Evolutionary conservation across 805 yeast species (phyloP), one percentile per base, ranked within the genome.

Genomic region (Yarrowia bubula): DNA sequence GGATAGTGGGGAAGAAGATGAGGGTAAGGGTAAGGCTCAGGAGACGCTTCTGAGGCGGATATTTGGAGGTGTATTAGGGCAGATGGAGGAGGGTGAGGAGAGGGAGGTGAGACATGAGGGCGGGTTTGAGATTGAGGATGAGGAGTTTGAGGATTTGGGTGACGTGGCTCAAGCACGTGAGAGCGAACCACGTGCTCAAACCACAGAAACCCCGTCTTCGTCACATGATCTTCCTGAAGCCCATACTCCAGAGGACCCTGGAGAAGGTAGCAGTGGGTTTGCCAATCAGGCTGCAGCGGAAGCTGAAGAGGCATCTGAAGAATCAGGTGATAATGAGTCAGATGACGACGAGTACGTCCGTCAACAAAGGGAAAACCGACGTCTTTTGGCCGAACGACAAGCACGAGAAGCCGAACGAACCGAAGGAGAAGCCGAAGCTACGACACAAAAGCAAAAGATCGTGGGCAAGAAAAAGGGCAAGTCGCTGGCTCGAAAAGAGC

Each of bases 391-490:
- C 1, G 61, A 55, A 31, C 28, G 61, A 15, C 61, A 55, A 31
- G 61, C 61, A 10, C n/a, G 61, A 15, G 61, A 39, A 11, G 61
- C 61, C 2, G 61, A 38, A 2, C 18, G 46, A 38, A 28, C 46
- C 8, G 37, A 39, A 8, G 46, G 18, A 10, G 60, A 22, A 10
- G 22, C 18, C 13, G 44, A n/a, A n/a, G 53, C 53, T 1, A 4
- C 8, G 0, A 14, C 48, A 0, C 8, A 28, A 4, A 55, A 58
- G 13, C 64, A 64, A 18, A 53, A 48, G 14, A 43, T 64, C 15
- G 66, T 64, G 38, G 66, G 66, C 22, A 43, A 57, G 37, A 64
- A 64, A 43, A 64, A 64, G 38, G 66, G 57, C 42, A 53, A 57
- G 38, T 35, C 47, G 11, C 38, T 64, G 42, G 66, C 63, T 8